Conservation (phyloP, 495 filamentous ascomycete species). For the Penicillium chermesinum region DNA sequence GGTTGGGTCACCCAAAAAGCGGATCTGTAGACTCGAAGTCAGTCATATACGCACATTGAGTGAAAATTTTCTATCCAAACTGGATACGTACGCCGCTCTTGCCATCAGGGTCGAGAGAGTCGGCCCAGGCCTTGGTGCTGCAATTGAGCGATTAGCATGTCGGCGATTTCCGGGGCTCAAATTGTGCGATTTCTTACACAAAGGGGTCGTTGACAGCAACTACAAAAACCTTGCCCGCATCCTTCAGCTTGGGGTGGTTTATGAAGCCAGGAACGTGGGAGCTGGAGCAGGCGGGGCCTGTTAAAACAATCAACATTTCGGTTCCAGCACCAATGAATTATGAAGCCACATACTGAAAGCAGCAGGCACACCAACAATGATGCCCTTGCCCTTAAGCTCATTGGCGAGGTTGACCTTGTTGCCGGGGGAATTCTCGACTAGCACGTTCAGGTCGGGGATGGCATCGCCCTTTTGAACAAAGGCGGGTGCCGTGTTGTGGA, state of each 20-base stretch:
- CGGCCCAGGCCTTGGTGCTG: constrained; percentile 84
- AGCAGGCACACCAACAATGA: constrained; percentile 87
- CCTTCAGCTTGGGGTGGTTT: constrained; percentile 63
- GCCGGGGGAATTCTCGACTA: constrained; percentile 58
- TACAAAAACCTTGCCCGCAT: constrained; percentile 77
- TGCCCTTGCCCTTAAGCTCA: constrained; percentile 64
- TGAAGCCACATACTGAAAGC: constrained; percentile 62
- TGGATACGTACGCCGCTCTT: constrained; percentile 63
- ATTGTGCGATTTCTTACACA: constrained; percentile 55
- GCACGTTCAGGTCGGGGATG: constrained; percentile 56
- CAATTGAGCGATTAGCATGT: background rate
- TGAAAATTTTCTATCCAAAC: no score
- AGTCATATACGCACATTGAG: background rate
- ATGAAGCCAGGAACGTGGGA: constrained; percentile 80
- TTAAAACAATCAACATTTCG: constrained; percentile 3
- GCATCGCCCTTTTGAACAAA: constrained; percentile 56
- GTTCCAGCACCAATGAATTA: background rate
- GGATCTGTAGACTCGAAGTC: constrained; percentile 49
- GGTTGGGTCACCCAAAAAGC: constrained; percentile 88
- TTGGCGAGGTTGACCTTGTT: constrained; percentile 83
- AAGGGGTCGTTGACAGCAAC: constrained; percentile 94
- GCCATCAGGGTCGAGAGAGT: constrained; percentile 62
- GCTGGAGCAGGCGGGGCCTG: constrained; percentile 68
- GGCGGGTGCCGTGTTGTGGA: constrained; percentile 52
- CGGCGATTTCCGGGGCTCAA: background rate